Percentiles rank a stretch among this genome's conserved stretches.
phyloP scores from a whole-genome alignment of 176 grass and related monocot species.

The Rhynchospora tenuis region DNA sequence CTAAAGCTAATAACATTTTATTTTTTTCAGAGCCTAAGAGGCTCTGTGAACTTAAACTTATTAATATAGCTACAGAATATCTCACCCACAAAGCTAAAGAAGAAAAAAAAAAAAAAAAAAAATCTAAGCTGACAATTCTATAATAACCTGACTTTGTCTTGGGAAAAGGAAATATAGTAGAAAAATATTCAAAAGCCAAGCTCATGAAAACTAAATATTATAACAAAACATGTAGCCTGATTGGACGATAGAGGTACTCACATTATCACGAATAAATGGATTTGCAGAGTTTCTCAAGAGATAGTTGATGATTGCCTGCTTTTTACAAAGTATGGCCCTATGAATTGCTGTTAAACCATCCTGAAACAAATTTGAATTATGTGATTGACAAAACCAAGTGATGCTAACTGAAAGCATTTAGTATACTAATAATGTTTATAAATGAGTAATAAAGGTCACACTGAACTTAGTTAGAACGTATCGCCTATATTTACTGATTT shows the following conservation, averaged over 20 bases:
- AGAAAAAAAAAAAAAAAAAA: not conserved
- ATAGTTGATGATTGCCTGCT: constrained; percentile 84
- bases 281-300: constrained; percentile 94
- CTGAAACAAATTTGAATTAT: constrained; percentile 25
- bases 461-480: not conserved
- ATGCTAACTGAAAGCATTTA: not conserved
- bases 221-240: not conserved
- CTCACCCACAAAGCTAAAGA: not conserved
- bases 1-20: not conserved
- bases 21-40: not conserved
- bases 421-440: not conserved
- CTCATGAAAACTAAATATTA: not conserved
- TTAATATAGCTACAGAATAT: not conserved
- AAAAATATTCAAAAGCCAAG: not conserved
- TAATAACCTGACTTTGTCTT: not conserved
- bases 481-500: not conserved
- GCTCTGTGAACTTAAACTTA: not conserved
- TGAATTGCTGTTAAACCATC: constrained; percentile 76
- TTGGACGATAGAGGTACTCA: constrained; percentile 32
- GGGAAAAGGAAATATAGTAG: not conserved
- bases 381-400: not conserved
- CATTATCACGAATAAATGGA: constrained; percentile 75
- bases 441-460: not conserved
- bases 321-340: constrained; percentile 89
- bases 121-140: not conserved